phyloP scores from a whole-genome alignment of 306 rosid species.

The Alnus rubra region DNA sequence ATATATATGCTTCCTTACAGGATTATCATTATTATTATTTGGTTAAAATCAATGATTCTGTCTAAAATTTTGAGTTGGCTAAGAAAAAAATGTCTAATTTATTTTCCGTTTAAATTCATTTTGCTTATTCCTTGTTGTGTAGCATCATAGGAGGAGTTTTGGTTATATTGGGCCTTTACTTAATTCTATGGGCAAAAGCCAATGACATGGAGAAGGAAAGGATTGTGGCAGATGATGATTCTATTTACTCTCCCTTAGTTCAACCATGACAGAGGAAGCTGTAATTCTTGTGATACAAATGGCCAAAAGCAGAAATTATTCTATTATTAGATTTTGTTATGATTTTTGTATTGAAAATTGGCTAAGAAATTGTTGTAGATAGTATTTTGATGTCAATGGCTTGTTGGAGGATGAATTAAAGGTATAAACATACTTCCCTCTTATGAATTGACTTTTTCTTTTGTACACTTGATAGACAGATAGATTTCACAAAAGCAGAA shows the following conservation, averaged over 20 bases:
- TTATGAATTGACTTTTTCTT: too few relatives aligned
- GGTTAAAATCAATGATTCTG: neutral
- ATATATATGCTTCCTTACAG: too few relatives aligned
- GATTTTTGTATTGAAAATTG: too few relatives aligned
- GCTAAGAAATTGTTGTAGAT: too few relatives aligned
- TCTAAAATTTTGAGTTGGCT: neutral
- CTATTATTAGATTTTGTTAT: too few relatives aligned
- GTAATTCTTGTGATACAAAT: too few relatives aligned
- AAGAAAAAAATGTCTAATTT: neutral
- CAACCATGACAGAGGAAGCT: neutral
- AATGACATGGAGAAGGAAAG: neutral
- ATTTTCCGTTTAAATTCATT: neutral
- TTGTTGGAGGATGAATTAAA: too few relatives aligned
- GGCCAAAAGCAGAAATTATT: too few relatives aligned
- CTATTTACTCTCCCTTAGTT: neutral
- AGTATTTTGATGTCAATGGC: too few relatives aligned
- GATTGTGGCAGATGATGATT: neutral
- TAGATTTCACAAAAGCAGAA: too few relatives aligned
- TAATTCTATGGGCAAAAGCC: constrained; percentile 5
- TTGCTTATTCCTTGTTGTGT: neutral
- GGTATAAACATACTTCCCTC: too few relatives aligned
- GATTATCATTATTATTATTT: neutral
- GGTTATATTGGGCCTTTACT: neutral
- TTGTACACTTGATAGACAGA: too few relatives aligned
- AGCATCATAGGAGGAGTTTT: constrained; percentile 7